phyloP scores from a whole-genome alignment of 2,329 filamentous ascomycete species.

The Fusarium caatingaense region DNA sequence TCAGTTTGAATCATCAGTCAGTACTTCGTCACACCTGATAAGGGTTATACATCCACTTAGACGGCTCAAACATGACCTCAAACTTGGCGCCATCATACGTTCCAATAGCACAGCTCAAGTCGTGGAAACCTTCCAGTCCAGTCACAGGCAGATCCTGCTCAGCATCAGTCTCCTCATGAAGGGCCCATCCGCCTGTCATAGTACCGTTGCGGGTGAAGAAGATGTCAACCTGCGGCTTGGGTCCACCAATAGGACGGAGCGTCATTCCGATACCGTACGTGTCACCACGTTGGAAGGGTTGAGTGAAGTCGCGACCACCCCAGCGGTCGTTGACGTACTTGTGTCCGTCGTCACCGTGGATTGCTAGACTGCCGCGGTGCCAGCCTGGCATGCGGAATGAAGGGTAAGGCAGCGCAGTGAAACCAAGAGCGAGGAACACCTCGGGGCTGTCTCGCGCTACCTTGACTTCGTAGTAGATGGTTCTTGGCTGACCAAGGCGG shows the following conservation, averaged over 20 bases:
- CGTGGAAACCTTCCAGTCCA: slow-evolving; percentile 77
- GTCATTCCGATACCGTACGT: slow-evolving; percentile 79
- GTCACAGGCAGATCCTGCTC: slow-evolving; percentile 69
- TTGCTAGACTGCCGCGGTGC: slow-evolving; percentile 78
- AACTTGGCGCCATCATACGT: slow-evolving; percentile 76
- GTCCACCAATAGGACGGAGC: slow-evolving; percentile 56
- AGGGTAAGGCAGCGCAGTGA: slow-evolving; percentile 79
- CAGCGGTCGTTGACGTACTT: slow-evolving; percentile 80
- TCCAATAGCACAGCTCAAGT: slow-evolving; percentile 77
- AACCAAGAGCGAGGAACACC: slow-evolving; percentile 73
- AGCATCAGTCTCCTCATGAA: slow-evolving; percentile 79
- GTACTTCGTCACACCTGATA: slow-evolving; percentile 2
- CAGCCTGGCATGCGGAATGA: slow-evolving; percentile 82
- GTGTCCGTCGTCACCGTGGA: slow-evolving; percentile 85
- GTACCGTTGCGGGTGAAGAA: slow-evolving; percentile 78
- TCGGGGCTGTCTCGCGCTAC: slow-evolving; percentile 61
- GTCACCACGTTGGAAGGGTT: slow-evolving; percentile 71
- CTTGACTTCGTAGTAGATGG: slow-evolving; percentile 79
- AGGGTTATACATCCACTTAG: slow-evolving; percentile 66
- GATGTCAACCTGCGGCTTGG: slow-evolving; percentile 50
- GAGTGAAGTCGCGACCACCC: slow-evolving; percentile 77
- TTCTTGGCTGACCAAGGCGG: slow-evolving; percentile 55
- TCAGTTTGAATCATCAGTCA: neutral
- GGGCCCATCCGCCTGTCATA: slow-evolving; percentile 72
- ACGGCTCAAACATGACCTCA: slow-evolving; percentile 72